Evolutionary conservation across 1,139 yeast species (phyloP).

Genomic region (Geotrichum bryndzae): DNA sequence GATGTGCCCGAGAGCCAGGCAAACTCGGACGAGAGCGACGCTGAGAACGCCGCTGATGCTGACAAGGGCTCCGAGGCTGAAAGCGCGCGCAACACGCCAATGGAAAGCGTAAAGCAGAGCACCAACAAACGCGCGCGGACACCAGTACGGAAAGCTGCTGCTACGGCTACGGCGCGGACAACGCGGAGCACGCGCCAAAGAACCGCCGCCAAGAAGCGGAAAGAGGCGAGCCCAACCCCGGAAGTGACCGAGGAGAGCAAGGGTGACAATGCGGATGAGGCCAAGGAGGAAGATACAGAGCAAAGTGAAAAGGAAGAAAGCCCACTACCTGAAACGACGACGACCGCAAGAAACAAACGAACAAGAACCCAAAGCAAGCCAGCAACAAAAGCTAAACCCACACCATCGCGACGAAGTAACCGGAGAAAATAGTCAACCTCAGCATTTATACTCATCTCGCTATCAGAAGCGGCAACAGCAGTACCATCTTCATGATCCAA

Average conservation of each 20-base stretch:
- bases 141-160: constrained; percentile 7
- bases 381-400: constrained; percentile 16
- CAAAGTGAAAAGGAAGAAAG: constrained; percentile 18
- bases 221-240: constrained; percentile 5
- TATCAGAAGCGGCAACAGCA: background rate
- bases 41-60: constrained; percentile 19
- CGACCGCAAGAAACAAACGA: constrained; percentile 17
- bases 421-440: constrained; percentile 20
- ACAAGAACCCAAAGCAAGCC: constrained; percentile 16
- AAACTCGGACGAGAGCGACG: constrained; percentile 15
- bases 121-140: constrained; percentile 9
- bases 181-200: constrained; percentile 15
- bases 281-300: constrained; percentile 11
- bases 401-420: constrained; percentile 20
- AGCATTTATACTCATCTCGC: background rate
- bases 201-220: constrained; percentile 18
- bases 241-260: constrained; percentile 1
- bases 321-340: constrained; percentile 11
- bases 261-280: constrained; percentile 15
- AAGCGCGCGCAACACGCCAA: constrained; percentile 6
- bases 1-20: background rate
- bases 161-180: constrained; percentile 7
- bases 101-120: constrained; percentile 9
- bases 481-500: background rate
- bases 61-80: constrained; percentile 6